A percentile compares a stretch with the other conserved stretches of the same genome.
Conservation (phyloP, 1,139 yeast species). For the Nakaseomyces delphensis region DNA sequence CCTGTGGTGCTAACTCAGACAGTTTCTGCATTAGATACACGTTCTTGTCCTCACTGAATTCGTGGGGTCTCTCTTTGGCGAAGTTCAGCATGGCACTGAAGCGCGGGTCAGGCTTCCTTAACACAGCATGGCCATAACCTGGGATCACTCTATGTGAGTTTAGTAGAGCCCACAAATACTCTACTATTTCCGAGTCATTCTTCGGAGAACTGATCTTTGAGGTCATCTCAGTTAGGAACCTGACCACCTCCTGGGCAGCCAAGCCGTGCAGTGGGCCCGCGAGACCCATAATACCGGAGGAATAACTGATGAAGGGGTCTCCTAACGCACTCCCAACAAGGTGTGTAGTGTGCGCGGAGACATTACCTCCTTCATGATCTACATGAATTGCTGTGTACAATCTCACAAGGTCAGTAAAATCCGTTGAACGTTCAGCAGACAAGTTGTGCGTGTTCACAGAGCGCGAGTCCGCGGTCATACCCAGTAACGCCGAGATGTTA, state of each 20-base stretch:
- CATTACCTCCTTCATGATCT: slow-evolving; percentile 98
- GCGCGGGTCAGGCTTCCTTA: slow-evolving; percentile 89
- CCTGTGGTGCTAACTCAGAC: slow-evolving; percentile 45
- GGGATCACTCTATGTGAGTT: slow-evolving; percentile 94
- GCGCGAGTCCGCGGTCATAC: slow-evolving; percentile 43
- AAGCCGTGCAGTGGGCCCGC: slow-evolving; percentile 98
- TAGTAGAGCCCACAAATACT: slow-evolving; percentile 85
- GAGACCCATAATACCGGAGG: slow-evolving; percentile 93
- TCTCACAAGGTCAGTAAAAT: slow-evolving; percentile 81
- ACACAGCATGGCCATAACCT: slow-evolving; percentile 96
- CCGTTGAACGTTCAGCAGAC: slow-evolving; percentile 20
- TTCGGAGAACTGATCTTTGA: slow-evolving; percentile 63
- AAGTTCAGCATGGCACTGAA: slow-evolving; percentile 35
- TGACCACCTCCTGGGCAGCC: slow-evolving; percentile 96
- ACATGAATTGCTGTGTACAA: slow-evolving; percentile 91
- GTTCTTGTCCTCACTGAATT: slow-evolving; percentile 29
- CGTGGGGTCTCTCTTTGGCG: slow-evolving; percentile 28
- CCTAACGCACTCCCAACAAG: slow-evolving; percentile 93
- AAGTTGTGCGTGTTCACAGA: slow-evolving; percentile 48
- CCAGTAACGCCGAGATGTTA: slow-evolving; percentile 74
- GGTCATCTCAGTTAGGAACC: slow-evolving; percentile 81
- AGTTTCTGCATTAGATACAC: slow-evolving; percentile 32
- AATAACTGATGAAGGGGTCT: slow-evolving; percentile 83
- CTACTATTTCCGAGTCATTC: slow-evolving; percentile 69
- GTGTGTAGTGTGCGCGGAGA: slow-evolving; percentile 95